Percentiles rank a stretch among this genome's conserved stretches.
These are phyloP conservation scores for Apophysomyces ossiformis DNA, from an alignment of 371 early-diverging fungal genomes.

Conservation along the genomic window DNA sequence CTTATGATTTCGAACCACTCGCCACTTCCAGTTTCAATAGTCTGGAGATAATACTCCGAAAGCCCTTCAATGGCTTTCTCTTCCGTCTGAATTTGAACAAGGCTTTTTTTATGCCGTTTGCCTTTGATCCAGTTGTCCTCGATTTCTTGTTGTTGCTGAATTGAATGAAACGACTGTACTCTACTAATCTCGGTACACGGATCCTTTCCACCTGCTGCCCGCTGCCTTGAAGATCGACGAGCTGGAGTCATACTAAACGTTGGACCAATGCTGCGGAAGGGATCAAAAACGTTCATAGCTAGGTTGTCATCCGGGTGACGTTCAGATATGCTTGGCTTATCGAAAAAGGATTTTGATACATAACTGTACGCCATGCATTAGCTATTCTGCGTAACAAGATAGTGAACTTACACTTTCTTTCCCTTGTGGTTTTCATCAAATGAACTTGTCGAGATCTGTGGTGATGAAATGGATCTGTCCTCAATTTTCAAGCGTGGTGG, in stretches of 20 bases:
- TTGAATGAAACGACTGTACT: slow-evolving; percentile 38
- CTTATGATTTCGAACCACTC: slow-evolving; percentile 50
- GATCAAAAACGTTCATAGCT: slow-evolving; percentile 25
- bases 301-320: background rate
- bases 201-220: background rate
- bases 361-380: slow-evolving; percentile 20
- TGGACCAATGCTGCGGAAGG: slow-evolving; percentile 28
- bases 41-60: slow-evolving; percentile 45
- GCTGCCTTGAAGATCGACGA: slow-evolving; percentile 18
- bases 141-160: slow-evolving; percentile 47
- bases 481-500: background rate
- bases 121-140: slow-evolving; percentile 45
- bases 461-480: background rate
- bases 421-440: slow-evolving; percentile 27
- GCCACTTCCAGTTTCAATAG: slow-evolving; percentile 41
- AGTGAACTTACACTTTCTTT: slow-evolving; percentile 41
- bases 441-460: background rate
- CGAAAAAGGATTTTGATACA: slow-evolving; percentile 9
- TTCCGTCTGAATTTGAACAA: slow-evolving; percentile 50
- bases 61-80: slow-evolving; percentile 45
- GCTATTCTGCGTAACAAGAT: background rate
- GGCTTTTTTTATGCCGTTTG: slow-evolving; percentile 36
- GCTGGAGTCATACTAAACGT: slow-evolving; percentile 34
- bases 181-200: background rate
- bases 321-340: background rate